Percentiles rank a stretch among this genome's conserved stretches.
Conservation (phyloP, 2,329 filamentous ascomycete species). For the Didymella pomorum region DNA sequence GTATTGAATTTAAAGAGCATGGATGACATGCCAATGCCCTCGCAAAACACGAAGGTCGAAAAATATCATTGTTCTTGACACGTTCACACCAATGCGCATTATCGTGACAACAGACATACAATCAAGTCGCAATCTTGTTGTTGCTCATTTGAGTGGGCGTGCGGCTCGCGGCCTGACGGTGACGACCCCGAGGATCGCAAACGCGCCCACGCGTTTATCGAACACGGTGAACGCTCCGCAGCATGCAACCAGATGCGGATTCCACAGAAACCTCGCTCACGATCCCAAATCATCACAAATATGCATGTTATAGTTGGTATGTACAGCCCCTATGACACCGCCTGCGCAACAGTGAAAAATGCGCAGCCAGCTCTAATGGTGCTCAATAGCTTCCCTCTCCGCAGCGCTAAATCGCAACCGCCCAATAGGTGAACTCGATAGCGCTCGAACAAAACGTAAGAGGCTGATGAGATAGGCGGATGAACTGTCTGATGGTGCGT, state of each 20-base stretch:
- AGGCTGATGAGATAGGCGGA: conserved; percentile 48
- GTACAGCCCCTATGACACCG: conserved; percentile 86
- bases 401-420: conserved; percentile 67
- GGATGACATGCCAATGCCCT: too few species aligned
- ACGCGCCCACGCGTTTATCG: background rate
- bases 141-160: too few species aligned
- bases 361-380: conserved; percentile 78
- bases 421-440: conserved; percentile 44
- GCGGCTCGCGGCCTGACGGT: too few species aligned
- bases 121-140: too few species aligned
- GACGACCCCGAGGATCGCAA: background rate
- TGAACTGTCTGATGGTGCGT: conserved; percentile 54
- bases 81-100: too few species aligned
- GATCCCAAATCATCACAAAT: conserved; percentile 1
- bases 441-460: conserved; percentile 51
- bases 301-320: conserved; percentile 51
- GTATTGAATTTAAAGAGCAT: too few species aligned
- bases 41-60: too few species aligned
- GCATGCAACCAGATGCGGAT: background rate
- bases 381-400: conserved; percentile 63
- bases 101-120: too few species aligned
- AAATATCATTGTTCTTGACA: too few species aligned
- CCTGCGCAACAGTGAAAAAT: conserved; percentile 72
- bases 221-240: background rate
- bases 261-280: background rate